These are phyloP conservation scores for Saksenaea oblongispora DNA, from an alignment of 371 early-diverging fungal species.

Conservation along the genomic window DNA sequence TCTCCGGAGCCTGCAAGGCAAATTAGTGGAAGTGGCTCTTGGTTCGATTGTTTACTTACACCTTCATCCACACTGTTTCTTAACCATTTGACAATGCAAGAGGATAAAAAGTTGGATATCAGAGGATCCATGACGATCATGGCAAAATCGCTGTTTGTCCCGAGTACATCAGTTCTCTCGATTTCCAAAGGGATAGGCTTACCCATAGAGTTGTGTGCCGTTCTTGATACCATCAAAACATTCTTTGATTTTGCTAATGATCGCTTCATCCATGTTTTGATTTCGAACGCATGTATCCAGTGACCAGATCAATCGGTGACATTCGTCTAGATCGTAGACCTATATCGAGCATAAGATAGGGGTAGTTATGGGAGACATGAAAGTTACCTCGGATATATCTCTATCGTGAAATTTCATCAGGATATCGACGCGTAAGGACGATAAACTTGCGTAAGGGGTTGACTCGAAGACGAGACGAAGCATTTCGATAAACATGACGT, in stretches of 20 bases:
- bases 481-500: slow-evolving; percentile 59
- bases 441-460: slow-evolving; percentile 59
- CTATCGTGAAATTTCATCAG: slow-evolving; percentile 69
- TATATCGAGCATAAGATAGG: no score
- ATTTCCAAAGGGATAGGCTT: slow-evolving; percentile 19
- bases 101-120: slow-evolving; percentile 55
- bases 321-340: slow-evolving; percentile 54
- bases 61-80: slow-evolving; percentile 35
- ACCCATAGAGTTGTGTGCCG: slow-evolving; percentile 64
- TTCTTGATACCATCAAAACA: slow-evolving; percentile 64
- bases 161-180: neutral
- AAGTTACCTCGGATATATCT: slow-evolving; percentile 44
- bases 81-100: slow-evolving; percentile 38
- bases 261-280: slow-evolving; percentile 65
- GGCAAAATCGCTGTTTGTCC: slow-evolving; percentile 52
- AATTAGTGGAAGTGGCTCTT: no score
- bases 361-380: neutral
- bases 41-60: no score
- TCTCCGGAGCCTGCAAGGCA: slow-evolving; percentile 16
- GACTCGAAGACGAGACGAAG: slow-evolving; percentile 58
- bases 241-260: slow-evolving; percentile 62
- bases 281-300: slow-evolving; percentile 69
- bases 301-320: slow-evolving; percentile 66
- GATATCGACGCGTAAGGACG: slow-evolving; percentile 70
- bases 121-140: slow-evolving; percentile 65